Base-by-base conservation (phyloP, 345 rosid species). In the Capsella bursapastoris region DNA sequence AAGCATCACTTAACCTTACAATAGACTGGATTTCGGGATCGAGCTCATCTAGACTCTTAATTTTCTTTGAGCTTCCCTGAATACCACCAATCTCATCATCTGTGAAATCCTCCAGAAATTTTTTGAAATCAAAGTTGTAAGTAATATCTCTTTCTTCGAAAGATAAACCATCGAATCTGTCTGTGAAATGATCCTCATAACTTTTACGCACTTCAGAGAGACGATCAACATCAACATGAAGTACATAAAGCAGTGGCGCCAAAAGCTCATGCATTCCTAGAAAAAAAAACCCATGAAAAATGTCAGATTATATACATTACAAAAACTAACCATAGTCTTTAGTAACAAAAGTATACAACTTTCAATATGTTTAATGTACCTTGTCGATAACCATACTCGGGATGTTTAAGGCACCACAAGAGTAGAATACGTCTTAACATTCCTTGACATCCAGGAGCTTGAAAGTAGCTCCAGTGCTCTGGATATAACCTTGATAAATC, bases 191-290 rank as follows among this genome's bases (percentile, higher is more conserved):
- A 62, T 89, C 98, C 74, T 95, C 94, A 60, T 95, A 83, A 35
- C 78, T 84, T 70, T 86, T 86, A 62, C 91, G 89, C 35, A 95
- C 96, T 86, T 90, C 88, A 73, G 86, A 84, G 64, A 95, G 94
- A 73, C 74, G 92, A 25, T 87, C 87, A 1, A 86, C 79, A 79
- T 95, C 99, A 18, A 92, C 90, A 58, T 95, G 99, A 63, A 95
- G 98, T 60, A 95, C 99, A 40, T 87, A 95, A 4, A 95, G 81
- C 49, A 95, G 60, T 28, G 99, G 99, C 29, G 99, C 99, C 85
- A 95, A 79, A 57, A 95, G 94, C 82, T 95, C 99, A 59, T 95
- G 99, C 99, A 95, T 92, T 40, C 99, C 99, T 95, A 62, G 38
- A 57, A 68, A 45, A 67, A 68, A 67, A 66, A 35, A 8, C 1